Conservation (phyloP, 2,329 filamentous ascomycete species). For the Ophiostoma piceae region DNA sequence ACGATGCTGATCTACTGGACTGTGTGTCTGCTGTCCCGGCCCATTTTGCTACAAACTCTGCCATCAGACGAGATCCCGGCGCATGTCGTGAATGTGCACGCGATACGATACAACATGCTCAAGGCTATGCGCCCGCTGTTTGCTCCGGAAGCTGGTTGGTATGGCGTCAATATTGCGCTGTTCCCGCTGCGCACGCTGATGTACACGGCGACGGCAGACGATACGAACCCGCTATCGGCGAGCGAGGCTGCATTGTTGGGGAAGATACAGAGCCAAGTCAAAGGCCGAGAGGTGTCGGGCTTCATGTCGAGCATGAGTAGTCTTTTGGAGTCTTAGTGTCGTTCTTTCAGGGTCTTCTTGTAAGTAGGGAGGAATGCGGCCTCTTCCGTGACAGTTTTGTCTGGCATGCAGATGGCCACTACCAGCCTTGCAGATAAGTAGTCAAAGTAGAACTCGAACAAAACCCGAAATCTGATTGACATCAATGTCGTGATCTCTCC, state of each 20-base stretch:
- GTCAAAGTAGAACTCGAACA: not conserved
- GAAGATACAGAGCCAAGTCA: not conserved
- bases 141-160: constrained; percentile 13
- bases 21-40: not conserved
- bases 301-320: constrained; percentile 19
- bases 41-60: not conserved
- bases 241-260: not conserved
- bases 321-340: not conserved
- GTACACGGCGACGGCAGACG: constrained; percentile 7
- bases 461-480: no score
- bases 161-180: constrained; percentile 17
- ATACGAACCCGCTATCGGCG: not conserved
- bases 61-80: not conserved
- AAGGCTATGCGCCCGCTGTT: not conserved
- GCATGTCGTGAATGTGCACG: not conserved
- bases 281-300: constrained; percentile 10
- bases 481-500: not conserved
- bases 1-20: not conserved
- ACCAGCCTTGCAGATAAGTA: not conserved
- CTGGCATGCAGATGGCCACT: not conserved
- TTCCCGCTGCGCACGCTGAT: constrained; percentile 18
- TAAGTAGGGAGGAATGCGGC: not conserved
- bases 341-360: not conserved
- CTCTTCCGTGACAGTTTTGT: not conserved
- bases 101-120: not conserved